Evolutionary conservation across 192 early-diverging fungal species (phyloP).

Genomic region (Linnemannia schmuckeri): DNA sequence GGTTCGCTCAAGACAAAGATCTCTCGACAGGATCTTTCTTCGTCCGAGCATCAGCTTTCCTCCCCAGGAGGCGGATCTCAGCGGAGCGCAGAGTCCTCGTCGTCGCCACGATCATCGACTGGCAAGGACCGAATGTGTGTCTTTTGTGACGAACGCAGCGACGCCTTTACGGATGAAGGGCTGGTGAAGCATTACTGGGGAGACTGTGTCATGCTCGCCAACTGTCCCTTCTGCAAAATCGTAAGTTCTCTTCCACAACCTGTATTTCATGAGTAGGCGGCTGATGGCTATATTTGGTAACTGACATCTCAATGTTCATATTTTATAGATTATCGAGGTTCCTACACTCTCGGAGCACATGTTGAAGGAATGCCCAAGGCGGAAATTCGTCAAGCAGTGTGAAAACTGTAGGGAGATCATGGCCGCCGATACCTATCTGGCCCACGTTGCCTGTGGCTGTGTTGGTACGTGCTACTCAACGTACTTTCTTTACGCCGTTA

Average conservation of each 20-base stretch:
- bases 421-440: conserved; percentile 61
- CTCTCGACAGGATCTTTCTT: neutral
- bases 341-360: conserved; percentile 75
- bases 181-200: conserved; percentile 84
- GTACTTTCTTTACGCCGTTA: neutral
- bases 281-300: neutral
- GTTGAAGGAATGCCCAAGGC: conserved; percentile 73
- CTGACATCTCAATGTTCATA: neutral
- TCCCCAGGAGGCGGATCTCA: neutral
- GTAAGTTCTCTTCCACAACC: conserved; percentile 57
- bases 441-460: conserved; percentile 62
- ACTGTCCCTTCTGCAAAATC: conserved; percentile 77
- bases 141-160: conserved; percentile 78
- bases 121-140: conserved; percentile 69
- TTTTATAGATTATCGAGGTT: conserved; percentile 77
- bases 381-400: conserved; percentile 70
- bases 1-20: neutral
- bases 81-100: neutral
- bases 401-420: conserved; percentile 73
- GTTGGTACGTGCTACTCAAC: conserved; percentile 10
- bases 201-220: conserved; percentile 78
- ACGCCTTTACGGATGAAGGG: conserved; percentile 75
- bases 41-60: neutral
- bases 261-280: no score
- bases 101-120: neutral